These are phyloP conservation scores for Psophocarpus tetragonolobus DNA, from an alignment of 306 rosid genomes.

Conservation along the genomic window DNA sequence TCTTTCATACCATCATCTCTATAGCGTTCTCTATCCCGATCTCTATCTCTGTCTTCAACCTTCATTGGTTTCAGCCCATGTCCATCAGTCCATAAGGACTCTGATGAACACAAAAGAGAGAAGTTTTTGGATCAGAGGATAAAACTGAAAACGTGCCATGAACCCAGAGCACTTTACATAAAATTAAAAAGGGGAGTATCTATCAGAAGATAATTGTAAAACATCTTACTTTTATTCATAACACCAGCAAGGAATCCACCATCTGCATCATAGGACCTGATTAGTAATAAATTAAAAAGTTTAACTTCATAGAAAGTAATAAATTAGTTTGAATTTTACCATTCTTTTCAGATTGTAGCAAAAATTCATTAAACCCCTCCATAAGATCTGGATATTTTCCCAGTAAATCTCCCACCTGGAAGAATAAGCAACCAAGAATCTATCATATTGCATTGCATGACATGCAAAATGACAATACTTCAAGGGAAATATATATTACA, in stretches of 20 bases:
- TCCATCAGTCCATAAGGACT: constrained; percentile 63
- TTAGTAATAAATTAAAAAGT: constrained; percentile 45
- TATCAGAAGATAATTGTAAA: constrained; percentile 29
- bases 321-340: constrained; percentile 57
- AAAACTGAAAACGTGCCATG: constrained; percentile 25
- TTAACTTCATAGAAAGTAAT: constrained; percentile 33
- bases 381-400: constrained; percentile 84
- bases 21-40: constrained; percentile 36
- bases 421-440: constrained; percentile 35
- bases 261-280: constrained; percentile 60
- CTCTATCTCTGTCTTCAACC: constrained; percentile 80
- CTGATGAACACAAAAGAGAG: constrained; percentile 48
- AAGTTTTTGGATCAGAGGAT: constrained; percentile 15
- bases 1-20: constrained; percentile 79
- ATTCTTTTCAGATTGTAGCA: constrained; percentile 85
- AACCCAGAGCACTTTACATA: neutral
- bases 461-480: neutral
- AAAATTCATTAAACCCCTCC: constrained; percentile 92
- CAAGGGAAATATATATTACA: constrained; percentile 17
- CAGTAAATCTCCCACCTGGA: constrained; percentile 86
- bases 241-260: constrained; percentile 97
- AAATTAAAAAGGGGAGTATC: constrained; percentile 25
- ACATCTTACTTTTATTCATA: constrained; percentile 81
- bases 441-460: neutral
- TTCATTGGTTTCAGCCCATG: constrained; percentile 60